These are phyloP conservation scores for Prunus mume DNA, from an alignment of 306 rosid genomes.

Conservation along the genomic window DNA sequence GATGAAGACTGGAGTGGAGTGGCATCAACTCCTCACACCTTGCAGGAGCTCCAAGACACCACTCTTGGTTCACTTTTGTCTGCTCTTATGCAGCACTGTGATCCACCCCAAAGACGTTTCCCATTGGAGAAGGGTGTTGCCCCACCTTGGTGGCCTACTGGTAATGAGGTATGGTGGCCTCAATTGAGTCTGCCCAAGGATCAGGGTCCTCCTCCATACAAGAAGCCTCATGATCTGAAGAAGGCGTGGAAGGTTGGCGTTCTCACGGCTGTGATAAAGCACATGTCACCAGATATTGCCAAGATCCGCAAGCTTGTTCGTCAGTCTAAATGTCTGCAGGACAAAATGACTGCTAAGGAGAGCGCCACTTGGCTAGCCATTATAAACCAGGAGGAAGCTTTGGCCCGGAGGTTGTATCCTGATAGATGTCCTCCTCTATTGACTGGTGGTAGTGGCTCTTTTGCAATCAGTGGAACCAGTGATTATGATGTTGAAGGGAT, in stretches of 20 bases:
- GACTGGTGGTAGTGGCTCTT: constrained; percentile 32
- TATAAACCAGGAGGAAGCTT: constrained; percentile 47
- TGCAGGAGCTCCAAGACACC: constrained; percentile 58
- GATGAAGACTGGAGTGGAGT: constrained; percentile 30
- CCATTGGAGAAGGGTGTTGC: constrained; percentile 62
- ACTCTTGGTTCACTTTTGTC: constrained; percentile 65
- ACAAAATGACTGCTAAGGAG: constrained; percentile 71
- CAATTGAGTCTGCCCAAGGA: constrained; percentile 35
- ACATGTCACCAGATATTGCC: constrained; percentile 55
- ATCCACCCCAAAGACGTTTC: constrained; percentile 62
- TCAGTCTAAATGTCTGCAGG: constrained; percentile 57
- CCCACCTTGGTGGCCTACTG: constrained; percentile 90
- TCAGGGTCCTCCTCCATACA: constrained; percentile 65
- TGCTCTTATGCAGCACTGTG: constrained; percentile 60
- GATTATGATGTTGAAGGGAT: constrained; percentile 55
- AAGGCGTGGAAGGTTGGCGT: constrained; percentile 73
- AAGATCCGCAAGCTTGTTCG: constrained; percentile 50
- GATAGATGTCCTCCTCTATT: constrained; percentile 37
- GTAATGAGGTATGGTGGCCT: constrained; percentile 60
- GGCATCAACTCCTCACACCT: constrained; percentile 34
- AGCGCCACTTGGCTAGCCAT: constrained; percentile 61
- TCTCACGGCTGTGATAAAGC: constrained; percentile 61
- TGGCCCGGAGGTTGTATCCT: constrained; percentile 47
- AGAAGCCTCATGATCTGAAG: constrained; percentile 75
- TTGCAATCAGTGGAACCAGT: constrained; percentile 30